Evolutionary conservation across 768 basidiomycete genomes (phyloP).

Genomic region (Termitomyces sp.): DNA sequence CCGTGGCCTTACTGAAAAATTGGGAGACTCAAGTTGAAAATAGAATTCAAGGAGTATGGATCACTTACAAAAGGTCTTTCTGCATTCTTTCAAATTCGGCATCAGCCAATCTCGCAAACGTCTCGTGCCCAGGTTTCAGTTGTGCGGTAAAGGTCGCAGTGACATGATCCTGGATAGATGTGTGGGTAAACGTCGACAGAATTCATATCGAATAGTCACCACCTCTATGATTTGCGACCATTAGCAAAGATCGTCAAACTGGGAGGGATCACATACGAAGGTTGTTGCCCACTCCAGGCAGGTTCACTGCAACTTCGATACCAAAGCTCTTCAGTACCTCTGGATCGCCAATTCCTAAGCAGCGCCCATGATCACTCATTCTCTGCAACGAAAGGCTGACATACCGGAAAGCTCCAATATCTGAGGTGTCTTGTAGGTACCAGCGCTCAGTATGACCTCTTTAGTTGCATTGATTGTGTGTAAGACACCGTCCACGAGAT

Average conservation of each 20-base stretch:
- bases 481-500: slow-evolving; percentile 3
- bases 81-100: not conserved
- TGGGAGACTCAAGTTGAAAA: not conserved
- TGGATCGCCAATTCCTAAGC: slow-evolving; percentile 11
- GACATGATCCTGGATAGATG: not conserved
- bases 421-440: slow-evolving; percentile 12
- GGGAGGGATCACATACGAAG: slow-evolving; percentile 7
- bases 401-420: slow-evolving; percentile 15
- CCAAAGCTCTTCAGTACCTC: not conserved
- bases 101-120: not conserved
- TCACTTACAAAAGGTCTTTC: not conserved
- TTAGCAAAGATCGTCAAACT: not conserved
- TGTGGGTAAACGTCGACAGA: too few species aligned
- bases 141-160: not conserved
- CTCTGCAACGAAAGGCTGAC: not conserved
- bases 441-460: slow-evolving; percentile 12
- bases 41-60: not conserved
- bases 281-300: slow-evolving; percentile 14
- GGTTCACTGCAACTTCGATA: slow-evolving; percentile 4
- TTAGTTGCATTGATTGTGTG: not conserved
- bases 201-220: not conserved
- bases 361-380: not conserved
- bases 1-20: not conserved
- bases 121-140: not conserved
- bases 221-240: not conserved